phyloP scores from a whole-genome alignment of 495 filamentous ascomycete genomes.

The Penicillium simplicissimum region DNA sequence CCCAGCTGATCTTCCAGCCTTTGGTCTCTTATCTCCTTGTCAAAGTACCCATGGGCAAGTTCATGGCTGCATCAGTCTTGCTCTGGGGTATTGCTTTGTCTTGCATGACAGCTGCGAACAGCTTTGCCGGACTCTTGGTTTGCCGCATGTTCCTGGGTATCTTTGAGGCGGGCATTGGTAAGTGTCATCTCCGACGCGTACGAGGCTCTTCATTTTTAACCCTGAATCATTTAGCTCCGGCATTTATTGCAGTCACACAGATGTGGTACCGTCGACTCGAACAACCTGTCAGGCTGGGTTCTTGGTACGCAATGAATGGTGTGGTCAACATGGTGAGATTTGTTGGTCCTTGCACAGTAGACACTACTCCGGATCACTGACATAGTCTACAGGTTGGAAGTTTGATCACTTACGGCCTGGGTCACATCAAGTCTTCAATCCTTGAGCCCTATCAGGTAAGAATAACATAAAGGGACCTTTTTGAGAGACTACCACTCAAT shows the following conservation, averaged over 20 bases:
- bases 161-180: conserved; percentile 57
- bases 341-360: background rate
- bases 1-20: conserved; percentile 51
- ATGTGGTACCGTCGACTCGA: conserved; percentile 65
- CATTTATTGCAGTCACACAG: conserved; percentile 60
- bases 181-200: conserved; percentile 8
- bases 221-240: conserved; percentile 43
- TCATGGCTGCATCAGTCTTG: conserved; percentile 58
- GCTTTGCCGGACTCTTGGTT: conserved; percentile 54
- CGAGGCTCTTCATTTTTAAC: background rate
- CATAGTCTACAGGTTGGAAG: conserved; percentile 37
- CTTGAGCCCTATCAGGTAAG: conserved; percentile 57
- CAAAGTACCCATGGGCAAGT: conserved; percentile 48
- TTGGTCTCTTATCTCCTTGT: conserved; percentile 41
- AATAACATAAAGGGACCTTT: background rate
- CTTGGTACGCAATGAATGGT: conserved; percentile 64
- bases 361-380: background rate
- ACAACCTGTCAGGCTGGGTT: conserved; percentile 57
- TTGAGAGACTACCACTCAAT: background rate
- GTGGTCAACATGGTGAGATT: conserved; percentile 52
- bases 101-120: conserved; percentile 57
- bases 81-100: conserved; percentile 59
- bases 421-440: conserved; percentile 53
- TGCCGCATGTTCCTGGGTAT: conserved; percentile 63
- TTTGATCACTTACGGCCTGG: conserved; percentile 59